Percentiles rank a stretch among this genome's conserved stretches.
These are phyloP conservation scores for Fusarium nodosum DNA, from an alignment of 2,329 filamentous ascomycete species.

Conservation along the genomic window DNA sequence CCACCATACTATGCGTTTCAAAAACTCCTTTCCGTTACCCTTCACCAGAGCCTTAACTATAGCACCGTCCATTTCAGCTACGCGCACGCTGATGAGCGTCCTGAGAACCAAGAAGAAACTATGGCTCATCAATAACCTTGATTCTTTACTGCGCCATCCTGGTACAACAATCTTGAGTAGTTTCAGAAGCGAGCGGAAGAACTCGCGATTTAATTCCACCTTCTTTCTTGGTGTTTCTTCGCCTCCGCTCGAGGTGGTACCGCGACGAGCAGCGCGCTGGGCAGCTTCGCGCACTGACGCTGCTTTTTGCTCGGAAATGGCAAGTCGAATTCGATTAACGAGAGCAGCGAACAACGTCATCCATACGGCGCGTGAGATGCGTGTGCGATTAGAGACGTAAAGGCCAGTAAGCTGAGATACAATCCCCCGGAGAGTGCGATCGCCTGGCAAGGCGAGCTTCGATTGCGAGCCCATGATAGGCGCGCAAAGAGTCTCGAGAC, in stretches of 20 bases:
- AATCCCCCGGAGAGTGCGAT: slow-evolving; percentile 74
- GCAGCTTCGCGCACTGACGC: slow-evolving; percentile 78
- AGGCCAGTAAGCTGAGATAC: slow-evolving; percentile 76
- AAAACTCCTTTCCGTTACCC: slow-evolving; percentile 90
- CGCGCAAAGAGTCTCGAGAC: slow-evolving; percentile 10
- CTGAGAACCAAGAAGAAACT: slow-evolving; percentile 92
- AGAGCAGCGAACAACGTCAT: slow-evolving; percentile 84
- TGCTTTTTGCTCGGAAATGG: slow-evolving; percentile 92
- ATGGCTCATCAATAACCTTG: slow-evolving; percentile 87
- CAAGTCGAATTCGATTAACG: slow-evolving; percentile 88
- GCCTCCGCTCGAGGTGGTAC: slow-evolving; percentile 60
- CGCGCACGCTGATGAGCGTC: slow-evolving; percentile 93
- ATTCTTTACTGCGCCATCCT: slow-evolving; percentile 89
- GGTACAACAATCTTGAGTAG: slow-evolving; percentile 90
- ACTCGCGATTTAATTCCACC: slow-evolving; percentile 92
- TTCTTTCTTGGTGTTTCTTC: slow-evolving; percentile 72
- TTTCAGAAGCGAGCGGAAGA: slow-evolving; percentile 79
- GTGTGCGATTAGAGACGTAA: slow-evolving; percentile 84
- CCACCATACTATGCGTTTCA: slow-evolving; percentile 94
- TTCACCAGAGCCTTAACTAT: slow-evolving; percentile 93
- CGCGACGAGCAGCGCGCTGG: slow-evolving; percentile 62
- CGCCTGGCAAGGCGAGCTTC: slow-evolving; percentile 72
- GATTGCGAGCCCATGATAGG: slow-evolving; percentile 79
- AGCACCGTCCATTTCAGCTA: slow-evolving; percentile 93
- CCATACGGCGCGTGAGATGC: slow-evolving; percentile 87